Evolutionary conservation across 305 asterid species (phyloP), one percentile per base, ranked within the genome.

Genomic region (Fraxinus dipetala): DNA sequence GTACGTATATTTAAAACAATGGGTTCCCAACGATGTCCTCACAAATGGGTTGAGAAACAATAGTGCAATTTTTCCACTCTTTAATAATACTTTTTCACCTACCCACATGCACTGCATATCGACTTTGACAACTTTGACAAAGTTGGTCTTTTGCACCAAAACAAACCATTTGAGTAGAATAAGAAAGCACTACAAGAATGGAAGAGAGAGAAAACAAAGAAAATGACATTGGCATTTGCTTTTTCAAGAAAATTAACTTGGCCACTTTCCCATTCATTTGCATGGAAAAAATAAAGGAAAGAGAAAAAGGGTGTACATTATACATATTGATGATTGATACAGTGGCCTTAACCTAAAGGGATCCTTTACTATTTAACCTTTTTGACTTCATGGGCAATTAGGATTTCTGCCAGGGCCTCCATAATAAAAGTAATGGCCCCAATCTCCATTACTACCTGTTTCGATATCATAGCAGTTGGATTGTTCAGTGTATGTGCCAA

Each of bases 351-450:
- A 10, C 22, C 70, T 73, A 56, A 74, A 69, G 72, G 79, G 80
- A 67, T 80, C 67, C 40, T 48, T 34, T 83, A 13, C 20, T 6
- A 4, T 32, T 1, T 40, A 9, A 16, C 38, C 79, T 11, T 16
- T 56, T 22, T 78, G 70, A 48, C 6, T 63, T 86, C 83, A 87
- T 13, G 83, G 87, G 89, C 94, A 91, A 81, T 91, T 91, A 7
- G 90, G 85, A 86, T 87, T 89, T 48, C 84, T 85, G 14, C 96
- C 94, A 20, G 96, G 96, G 77, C 96, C 96, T 61, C 94, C 96
- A 83, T 89, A 92, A 88, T 90, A 92, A 83, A 92, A 92, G 84
- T 87, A 88, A 67, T 85, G 88, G 14, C 94, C 96, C 96, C 96
- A 92, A 82, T 90, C 91, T 9, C 82, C 86, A 77, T 90, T 92